A percentile compares a stretch with the other conserved stretches of the same genome.
Evolutionary conservation across 2,329 filamentous ascomycete genomes (phyloP).

Genomic region (Calonectria naviculata): DNA sequence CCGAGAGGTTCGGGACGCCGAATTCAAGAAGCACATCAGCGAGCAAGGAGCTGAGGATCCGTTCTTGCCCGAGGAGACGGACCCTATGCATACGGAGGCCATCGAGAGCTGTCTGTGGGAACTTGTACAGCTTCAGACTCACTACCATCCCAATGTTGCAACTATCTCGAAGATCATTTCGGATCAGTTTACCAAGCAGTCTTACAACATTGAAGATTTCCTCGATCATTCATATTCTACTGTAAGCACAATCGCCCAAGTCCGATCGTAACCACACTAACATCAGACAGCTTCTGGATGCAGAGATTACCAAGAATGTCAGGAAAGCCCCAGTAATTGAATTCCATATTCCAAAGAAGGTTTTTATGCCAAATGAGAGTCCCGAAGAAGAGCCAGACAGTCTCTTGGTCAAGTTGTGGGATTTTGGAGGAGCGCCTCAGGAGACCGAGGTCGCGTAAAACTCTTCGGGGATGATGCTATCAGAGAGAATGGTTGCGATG

Average conservation of each 20-base stretch:
- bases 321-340: constrained; percentile 91
- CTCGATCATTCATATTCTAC: constrained; percentile 91
- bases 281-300: constrained; percentile 76
- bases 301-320: constrained; percentile 84
- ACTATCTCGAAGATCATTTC: constrained; percentile 93
- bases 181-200: constrained; percentile 96
- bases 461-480: neutral
- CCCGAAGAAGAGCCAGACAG: constrained; percentile 61
- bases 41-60: constrained; percentile 74
- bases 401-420: constrained; percentile 70
- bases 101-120: constrained; percentile 98
- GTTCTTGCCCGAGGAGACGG: constrained; percentile 78
- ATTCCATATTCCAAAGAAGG: constrained; percentile 90
- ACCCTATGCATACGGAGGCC: constrained; percentile 87
- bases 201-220: constrained; percentile 97
- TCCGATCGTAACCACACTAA: constrained; percentile 43
- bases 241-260: constrained; percentile 59
- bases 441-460: constrained; percentile 20
- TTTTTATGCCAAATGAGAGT: constrained; percentile 70
- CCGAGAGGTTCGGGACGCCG: constrained; percentile 71
- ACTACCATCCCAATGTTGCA: constrained; percentile 97
- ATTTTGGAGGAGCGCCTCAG: constrained; percentile 54
- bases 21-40: constrained; percentile 69
- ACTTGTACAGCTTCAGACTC: constrained; percentile 87
- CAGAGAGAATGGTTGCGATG: neutral